These are phyloP conservation scores for Penicillium crystallinum DNA, from an alignment of 495 filamentous ascomycete genomes.

Conservation along the genomic window DNA sequence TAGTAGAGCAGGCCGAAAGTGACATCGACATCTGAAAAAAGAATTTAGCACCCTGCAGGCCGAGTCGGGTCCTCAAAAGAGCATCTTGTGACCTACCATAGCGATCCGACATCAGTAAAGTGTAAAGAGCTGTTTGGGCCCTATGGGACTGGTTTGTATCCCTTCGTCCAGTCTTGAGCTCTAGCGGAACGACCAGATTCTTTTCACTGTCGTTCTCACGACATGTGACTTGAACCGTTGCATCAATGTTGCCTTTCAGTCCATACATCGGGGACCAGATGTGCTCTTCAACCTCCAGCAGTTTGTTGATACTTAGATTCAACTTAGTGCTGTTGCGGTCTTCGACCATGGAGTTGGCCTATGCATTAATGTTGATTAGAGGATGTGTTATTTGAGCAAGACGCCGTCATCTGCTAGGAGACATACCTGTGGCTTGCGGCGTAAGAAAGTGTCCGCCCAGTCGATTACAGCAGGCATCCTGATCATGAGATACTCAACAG, in stretches of 20 bases:
- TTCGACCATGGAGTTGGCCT: slow-evolving; percentile 68
- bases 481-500: slow-evolving; percentile 67
- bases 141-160: slow-evolving; percentile 69
- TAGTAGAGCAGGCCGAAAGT: slow-evolving; percentile 90
- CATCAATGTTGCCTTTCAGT: slow-evolving; percentile 95
- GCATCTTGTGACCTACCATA: slow-evolving; percentile 54
- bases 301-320: slow-evolving; percentile 80
- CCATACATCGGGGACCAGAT: slow-evolving; percentile 97
- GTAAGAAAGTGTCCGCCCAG: slow-evolving; percentile 81
- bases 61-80: not conserved
- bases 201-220: slow-evolving; percentile 56
- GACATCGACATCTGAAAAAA: slow-evolving; percentile 67
- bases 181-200: slow-evolving; percentile 81
- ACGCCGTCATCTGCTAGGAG: not conserved
- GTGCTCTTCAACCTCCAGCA: slow-evolving; percentile 95
- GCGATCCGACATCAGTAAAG: slow-evolving; percentile 83
- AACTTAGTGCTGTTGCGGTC: slow-evolving; percentile 69
- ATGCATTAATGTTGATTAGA: slow-evolving; percentile 13
- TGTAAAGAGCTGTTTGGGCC: slow-evolving; percentile 93
- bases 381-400: not conserved
- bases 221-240: slow-evolving; percentile 89
- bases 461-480: slow-evolving; percentile 71
- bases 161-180: slow-evolving; percentile 89
- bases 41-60: slow-evolving; percentile 9
- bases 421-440: slow-evolving; percentile 62